phyloP scores from a whole-genome alignment of 2,329 filamentous ascomycete species.

The Tolypocladium ophioglossoides region DNA sequence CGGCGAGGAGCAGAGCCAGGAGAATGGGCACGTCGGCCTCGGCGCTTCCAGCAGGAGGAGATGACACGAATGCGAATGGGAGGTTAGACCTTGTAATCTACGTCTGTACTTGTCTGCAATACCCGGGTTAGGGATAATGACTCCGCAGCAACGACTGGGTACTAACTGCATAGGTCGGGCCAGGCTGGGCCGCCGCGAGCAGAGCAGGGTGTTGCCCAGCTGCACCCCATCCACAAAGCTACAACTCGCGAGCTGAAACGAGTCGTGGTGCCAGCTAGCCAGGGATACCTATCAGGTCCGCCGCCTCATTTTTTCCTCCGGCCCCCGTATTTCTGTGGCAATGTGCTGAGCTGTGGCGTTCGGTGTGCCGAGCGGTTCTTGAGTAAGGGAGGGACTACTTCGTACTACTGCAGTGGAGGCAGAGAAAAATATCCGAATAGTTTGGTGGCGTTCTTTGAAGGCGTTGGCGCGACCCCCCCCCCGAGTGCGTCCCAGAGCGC shows the following conservation, averaged over 20 bases:
- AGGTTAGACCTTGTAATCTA: not conserved
- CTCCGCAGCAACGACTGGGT: not conserved
- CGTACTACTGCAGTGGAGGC: not conserved
- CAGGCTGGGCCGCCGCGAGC: not conserved
- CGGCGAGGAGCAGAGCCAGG: slow-evolving; percentile 21
- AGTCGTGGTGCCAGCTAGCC: not conserved
- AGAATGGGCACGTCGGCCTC: slow-evolving; percentile 6
- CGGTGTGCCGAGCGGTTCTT: not conserved
- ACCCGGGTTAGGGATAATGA: not conserved
- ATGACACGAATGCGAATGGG: not conserved
- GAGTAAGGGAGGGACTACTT: too few species aligned
- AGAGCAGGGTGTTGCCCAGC: not conserved
- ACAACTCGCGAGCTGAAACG: not conserved
- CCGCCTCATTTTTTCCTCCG: too few species aligned
- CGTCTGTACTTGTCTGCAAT: not conserved
- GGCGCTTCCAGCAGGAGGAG: not conserved
- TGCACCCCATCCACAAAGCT: not conserved
- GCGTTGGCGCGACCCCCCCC: not conserved
- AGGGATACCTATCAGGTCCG: not conserved
- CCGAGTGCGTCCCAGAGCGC: not conserved
- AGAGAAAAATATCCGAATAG: not conserved
- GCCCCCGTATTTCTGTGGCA: too few species aligned
- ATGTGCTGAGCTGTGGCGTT: not conserved
- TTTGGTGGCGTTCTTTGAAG: not conserved
- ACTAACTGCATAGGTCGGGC: not conserved